A percentile compares a stretch with the other conserved stretches of the same genome.
Conservation (phyloP, 2,329 filamentous ascomycete genomes). For the Alternaria ethzedia region DNA sequence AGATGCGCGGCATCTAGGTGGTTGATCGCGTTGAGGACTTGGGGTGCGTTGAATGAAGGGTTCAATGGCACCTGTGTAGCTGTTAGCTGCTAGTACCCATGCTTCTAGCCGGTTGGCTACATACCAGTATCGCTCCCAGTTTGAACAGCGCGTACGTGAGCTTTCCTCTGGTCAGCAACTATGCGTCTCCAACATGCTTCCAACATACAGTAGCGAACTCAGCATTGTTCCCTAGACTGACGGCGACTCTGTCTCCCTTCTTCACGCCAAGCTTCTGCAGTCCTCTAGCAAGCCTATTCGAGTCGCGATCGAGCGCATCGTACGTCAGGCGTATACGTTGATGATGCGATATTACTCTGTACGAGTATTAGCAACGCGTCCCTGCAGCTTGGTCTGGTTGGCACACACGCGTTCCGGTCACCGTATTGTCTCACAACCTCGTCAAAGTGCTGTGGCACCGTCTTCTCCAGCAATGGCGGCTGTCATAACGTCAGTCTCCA, state of each 20-base stretch:
- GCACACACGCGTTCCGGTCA: constrained; percentile 65
- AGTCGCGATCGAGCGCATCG: constrained; percentile 73
- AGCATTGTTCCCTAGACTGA: constrained; percentile 83
- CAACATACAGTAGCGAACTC: constrained; percentile 76
- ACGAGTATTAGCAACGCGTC: constrained; percentile 1
- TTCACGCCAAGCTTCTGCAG: constrained; percentile 73
- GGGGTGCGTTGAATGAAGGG: constrained; percentile 80
- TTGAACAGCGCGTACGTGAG: constrained; percentile 89
- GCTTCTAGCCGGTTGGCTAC: constrained; percentile 7
- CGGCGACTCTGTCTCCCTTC: constrained; percentile 84
- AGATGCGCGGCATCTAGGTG: constrained; percentile 78
- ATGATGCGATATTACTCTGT: constrained; percentile 63
- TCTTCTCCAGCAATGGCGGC: constrained; percentile 71
- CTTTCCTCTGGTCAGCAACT: constrained; percentile 42
- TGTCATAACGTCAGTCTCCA: constrained; percentile 42
- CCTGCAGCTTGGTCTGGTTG: neutral
- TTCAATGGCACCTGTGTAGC: constrained; percentile 78
- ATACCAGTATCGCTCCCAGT: constrained; percentile 83
- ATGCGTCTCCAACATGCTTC: neutral
- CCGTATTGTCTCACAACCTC: constrained; percentile 68
- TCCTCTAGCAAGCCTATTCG: constrained; percentile 76
- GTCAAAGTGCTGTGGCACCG: constrained; percentile 75
- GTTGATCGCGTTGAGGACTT: constrained; percentile 77
- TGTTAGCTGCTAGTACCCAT: neutral
- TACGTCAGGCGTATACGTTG: constrained; percentile 76